Evolutionary conservation across 192 early-diverging fungal genomes (phyloP), one percentile per base, ranked within the genome.

Genomic region (Dissophora globulifera): DNA sequence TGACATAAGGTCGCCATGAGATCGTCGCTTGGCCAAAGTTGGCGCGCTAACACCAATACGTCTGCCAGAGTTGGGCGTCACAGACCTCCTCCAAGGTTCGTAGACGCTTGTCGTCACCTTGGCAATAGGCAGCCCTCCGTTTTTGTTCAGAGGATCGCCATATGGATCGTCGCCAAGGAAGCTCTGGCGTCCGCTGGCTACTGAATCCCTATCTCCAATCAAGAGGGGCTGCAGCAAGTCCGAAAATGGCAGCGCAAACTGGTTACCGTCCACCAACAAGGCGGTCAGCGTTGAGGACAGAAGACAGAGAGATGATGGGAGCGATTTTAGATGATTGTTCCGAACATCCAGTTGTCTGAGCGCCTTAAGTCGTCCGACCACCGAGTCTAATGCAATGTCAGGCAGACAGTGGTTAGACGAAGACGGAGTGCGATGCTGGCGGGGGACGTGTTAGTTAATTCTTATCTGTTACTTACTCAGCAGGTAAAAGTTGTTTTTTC

Each of bases 181-280:
- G 15, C 63, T 56, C 20, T 66, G 63, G 13, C 32, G 56, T 17
- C 42, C 69, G 13, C 38, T 27, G 3, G 19, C 38, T 23, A 29
- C 47, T 2, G 59, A 65, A 1, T 50, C 52, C 4, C 45, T 59
- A 4, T 75, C 62, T 0, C 55, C 58, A 0, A 41, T 25, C 58
- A 67, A 56, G 27, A 76, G 58, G 16, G 72, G 64, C 42, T 67
- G 63, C 25, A 78, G 54, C n/a, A 80, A 20, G 26, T 80, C 79
- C 9, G 48, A 60, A 31, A 74, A 80, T 17, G 79, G 63, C 33
- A 41, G 51, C 13, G 68, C 69, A 52, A 80, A 80, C 47, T 70
- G 63, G 53, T 80, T 80, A 16, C 65, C 79, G 19, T 80, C 79
- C 27, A 75, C 69, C 40, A 75, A 29, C 22, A 80, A 51, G 12